These are phyloP conservation scores for Penicillium sumatraense DNA, from an alignment of 2,329 filamentous ascomycete genomes.

Conservation along the genomic window DNA sequence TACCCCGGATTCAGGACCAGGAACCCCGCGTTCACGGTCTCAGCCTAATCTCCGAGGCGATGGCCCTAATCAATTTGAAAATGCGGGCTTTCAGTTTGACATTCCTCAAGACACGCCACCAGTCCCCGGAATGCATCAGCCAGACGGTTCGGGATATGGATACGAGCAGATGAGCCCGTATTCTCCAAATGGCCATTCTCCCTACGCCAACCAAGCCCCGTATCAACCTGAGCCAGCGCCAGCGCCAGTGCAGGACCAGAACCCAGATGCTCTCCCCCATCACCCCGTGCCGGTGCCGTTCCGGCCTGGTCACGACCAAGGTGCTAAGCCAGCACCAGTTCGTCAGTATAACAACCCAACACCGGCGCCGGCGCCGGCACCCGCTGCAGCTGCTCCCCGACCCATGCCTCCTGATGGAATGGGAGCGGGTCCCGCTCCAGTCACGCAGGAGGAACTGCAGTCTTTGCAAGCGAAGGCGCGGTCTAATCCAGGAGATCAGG, in stretches of 20 bases:
- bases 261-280: conserved; percentile 60
- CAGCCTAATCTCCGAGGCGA: conserved; percentile 48
- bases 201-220: not conserved
- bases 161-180: conserved; percentile 21
- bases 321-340: conserved; percentile 55
- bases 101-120: conserved; percentile 55
- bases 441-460: conserved; percentile 80
- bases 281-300: conserved; percentile 61
- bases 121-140: conserved; percentile 15
- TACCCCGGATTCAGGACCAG: conserved; percentile 33
- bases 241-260: conserved; percentile 38
- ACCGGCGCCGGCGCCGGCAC: conserved; percentile 31
- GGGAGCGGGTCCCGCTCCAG: conserved; percentile 50
- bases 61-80: conserved; percentile 41
- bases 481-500: conserved; percentile 72
- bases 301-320: conserved; percentile 54
- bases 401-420: conserved; percentile 11
- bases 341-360: conserved; percentile 55
- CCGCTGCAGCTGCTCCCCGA: conserved; percentile 18
- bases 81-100: conserved; percentile 71
- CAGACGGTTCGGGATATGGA: conserved; percentile 18
- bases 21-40: conserved; percentile 46
- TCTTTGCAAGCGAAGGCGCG: conserved; percentile 71
- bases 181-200: conserved; percentile 1
- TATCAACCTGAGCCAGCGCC: conserved; percentile 6